Evolutionary conservation across 2,329 filamentous ascomycete genomes (phyloP), one percentile per base, ranked within the genome.

Genomic region (Gliomastix tumulicola): DNA sequence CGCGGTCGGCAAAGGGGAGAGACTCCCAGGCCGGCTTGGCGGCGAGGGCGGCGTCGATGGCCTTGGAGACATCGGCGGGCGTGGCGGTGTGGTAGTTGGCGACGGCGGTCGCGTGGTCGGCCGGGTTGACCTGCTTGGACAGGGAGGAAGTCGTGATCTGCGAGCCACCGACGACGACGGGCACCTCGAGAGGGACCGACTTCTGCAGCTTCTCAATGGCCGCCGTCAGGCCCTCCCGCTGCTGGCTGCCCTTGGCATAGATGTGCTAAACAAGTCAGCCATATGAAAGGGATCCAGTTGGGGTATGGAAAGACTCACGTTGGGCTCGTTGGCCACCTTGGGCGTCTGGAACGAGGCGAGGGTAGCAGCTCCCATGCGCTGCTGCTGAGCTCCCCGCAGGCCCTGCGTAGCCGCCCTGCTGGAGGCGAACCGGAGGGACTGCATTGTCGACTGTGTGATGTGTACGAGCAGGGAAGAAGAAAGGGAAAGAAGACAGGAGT

Each of bases 301-400:
- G 3, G 17, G 25, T 3, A 5, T n/a, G n/a, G 6, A 1, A n/a
- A 35, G 22, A 71, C 86, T 60, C 63, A 95, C 89, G 59, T 96
- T 98, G n/a, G 88, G 88, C 68, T 98, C 92, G 58, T 98, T 98
- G 56, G 77, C 69, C 50, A 96, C 78, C 44, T 80, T 80, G 34
- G 92, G 92, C 35, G 89, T 76, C 69, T 87, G 90, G 75, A 96
- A 97, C 42, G 79, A 74, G 34, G 88, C 89, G 45, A 94, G 70
- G 7, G 79, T 83, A 39, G 80, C 63, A 41, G 56, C 48, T 35
- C 53, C 51, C 44, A 52, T 52, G 40, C 48, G 46, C 49, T 59
- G 51, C 32, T 41, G 41, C 37, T 45, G 41, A 31, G 53, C 53
- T 34, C 44, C 49, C 39, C 57, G 52, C 36, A 60, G 49, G 44